phyloP scores from a whole-genome alignment of 192 early-diverging fungal species.

The Linnemannia schmuckeri region DNA sequence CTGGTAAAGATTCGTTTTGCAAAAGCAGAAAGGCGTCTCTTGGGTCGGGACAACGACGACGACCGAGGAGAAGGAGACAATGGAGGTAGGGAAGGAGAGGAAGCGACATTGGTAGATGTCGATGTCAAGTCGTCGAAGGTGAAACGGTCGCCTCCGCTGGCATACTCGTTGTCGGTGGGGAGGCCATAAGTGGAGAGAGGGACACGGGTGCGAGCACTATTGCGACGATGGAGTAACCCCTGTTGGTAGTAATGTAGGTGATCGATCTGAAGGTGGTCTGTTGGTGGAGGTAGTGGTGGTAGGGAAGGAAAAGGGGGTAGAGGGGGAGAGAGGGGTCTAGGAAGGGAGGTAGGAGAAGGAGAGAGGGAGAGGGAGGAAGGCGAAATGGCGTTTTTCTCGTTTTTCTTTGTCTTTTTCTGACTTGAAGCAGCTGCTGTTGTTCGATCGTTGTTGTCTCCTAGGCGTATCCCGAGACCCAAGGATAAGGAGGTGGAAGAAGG shows the following conservation, averaged over 20 bases:
- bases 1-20: conserved; percentile 2
- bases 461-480: not conserved
- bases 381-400: conserved; percentile 3
- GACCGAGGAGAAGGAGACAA: not conserved
- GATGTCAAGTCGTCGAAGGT: not conserved
- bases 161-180: not conserved
- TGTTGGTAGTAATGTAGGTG: conserved; percentile 1
- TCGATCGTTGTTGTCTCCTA: not conserved
- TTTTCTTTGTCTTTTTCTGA: too few relatives aligned
- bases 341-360: not conserved
- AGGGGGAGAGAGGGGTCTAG: not conserved
- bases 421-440: too few relatives aligned
- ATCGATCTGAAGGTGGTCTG: conserved; percentile 7
- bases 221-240: not conserved
- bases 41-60: not conserved
- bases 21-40: conserved; percentile 3
- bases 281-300: not conserved
- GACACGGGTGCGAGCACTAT: not conserved
- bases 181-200: not conserved
- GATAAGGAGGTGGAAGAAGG: not conserved
- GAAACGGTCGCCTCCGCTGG: not conserved
- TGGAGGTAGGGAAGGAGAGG: not conserved
- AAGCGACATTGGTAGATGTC: not conserved
- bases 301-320: not conserved
- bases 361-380: not conserved